Base-by-base conservation (phyloP, 1,284 basidiomycete genomes). In the Puccinia brachypodii region DNA sequence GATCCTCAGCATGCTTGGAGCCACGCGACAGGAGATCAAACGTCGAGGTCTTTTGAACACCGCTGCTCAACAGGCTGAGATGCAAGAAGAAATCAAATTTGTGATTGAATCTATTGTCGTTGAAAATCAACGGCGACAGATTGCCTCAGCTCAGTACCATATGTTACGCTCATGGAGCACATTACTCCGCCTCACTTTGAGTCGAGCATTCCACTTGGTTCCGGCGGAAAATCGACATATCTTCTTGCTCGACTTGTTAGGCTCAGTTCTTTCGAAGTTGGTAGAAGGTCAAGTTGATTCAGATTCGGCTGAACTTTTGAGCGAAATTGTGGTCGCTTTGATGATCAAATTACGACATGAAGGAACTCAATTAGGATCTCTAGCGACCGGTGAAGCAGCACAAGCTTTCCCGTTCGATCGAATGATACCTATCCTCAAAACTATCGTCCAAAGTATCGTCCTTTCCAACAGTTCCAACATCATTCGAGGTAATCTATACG, bases 231-330 rank as follows among this genome's bases (percentile, higher is more conserved):
- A 90, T 28, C 90, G 93, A 31, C 94, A 96, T 86, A 91, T 90
- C 81, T 92, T 96, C 87, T 88, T 96, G 2, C 94, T 96, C 83
- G 95, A 96, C 84, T 88, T 97, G 14, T 89, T 98, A 11, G 91
- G 92, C 83, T 91, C 93, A 28, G 89, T 90, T 28, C 85, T 89
- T 2, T 85, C 86, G 50, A 86, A 87, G 9, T 82, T 87, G 50
- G 83, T 83, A 89, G 90, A 40, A 83, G 89, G 81, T 22, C 90
- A 91, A 73, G 88, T 92, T 25, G 90, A 92, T 53, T 91, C 92
- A 72, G 89, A 91, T 0, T 93, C 94, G 0, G 90, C 92, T 1
- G 72, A 76, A 60, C 58, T 82, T 38, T 42, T 82, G 19, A 76
- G 80, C 56, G 80, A 82, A 44, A 69, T 82, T 16, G 80, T 82